Base-by-base conservation (phyloP, 2,329 filamentous ascomycete species). In the Exophiala sp. region DNA sequence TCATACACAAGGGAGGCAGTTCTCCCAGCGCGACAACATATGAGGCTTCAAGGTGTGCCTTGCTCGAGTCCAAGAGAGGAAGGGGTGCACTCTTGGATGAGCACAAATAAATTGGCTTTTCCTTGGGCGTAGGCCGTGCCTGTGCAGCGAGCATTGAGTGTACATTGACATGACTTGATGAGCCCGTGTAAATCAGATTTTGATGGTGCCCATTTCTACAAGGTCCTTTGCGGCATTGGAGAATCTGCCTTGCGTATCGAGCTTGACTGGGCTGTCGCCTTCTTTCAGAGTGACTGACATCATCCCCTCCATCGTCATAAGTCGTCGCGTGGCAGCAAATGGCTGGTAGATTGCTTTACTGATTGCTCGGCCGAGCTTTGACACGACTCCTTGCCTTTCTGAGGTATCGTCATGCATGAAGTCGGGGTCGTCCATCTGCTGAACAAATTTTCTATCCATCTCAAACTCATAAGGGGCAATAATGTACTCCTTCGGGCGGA, bases 271-370 rank as follows among this genome's bases (percentile, higher is more conserved):
- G 23, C 38, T 22, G 11, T 19, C 41, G 14, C n/a, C 29, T 14
- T 51, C 45, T 3, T 43, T 45, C 19, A 57, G 38, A 30, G 41
- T 40, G 18, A 54, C 48, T 7, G 30, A 41, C 51, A 57, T 54
- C 30, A 57, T 43, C 4, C 54, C 54, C 18, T 57, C 54, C 10
- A 46, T 22, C 11, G 50, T 52, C 38, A 53, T 44, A 3, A 57
- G 39, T 32, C 46, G 51, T n/a, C 51, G 42, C 11, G 52, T 53
- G 9, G 47, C 46, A 22, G 52, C 46, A 30, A 57, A 54, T 1
- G 48, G 47, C 29, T 57, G 54, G 32, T 44, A 57, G 8, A 53
- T 34, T 30, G 41, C 50, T 43, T 49, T 30, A 22, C 54, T 57
- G 42, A 57, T 45, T 13, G 38, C 16, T 30, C 40, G 54, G 9